phyloP scores from a whole-genome alignment of 352 stramenopile species.

The Phytophthora macrochlamydospora region DNA sequence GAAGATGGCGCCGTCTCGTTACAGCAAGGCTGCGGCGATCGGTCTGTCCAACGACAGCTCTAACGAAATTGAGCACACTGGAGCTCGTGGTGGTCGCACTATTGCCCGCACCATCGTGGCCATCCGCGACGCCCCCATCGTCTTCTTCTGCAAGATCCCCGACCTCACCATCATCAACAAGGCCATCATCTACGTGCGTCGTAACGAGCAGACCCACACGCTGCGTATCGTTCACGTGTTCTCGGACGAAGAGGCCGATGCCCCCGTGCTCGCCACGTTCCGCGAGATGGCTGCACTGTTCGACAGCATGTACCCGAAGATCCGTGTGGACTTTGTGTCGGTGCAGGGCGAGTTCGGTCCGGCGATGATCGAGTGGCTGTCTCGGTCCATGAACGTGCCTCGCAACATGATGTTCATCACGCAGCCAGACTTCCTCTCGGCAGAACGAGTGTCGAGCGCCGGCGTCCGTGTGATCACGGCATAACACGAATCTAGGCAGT shows the following conservation, averaged over 20 bases:
- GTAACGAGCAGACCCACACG: constrained; percentile 92
- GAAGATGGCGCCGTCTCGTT: constrained; percentile 61
- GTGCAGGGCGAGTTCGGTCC: constrained; percentile 63
- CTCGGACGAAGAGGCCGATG: constrained; percentile 17
- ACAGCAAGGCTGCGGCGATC: constrained; percentile 18
- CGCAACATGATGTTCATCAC: constrained; percentile 92
- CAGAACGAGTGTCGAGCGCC: constrained; percentile 74
- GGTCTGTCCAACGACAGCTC: constrained; percentile 16
- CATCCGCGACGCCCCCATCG: constrained; percentile 89
- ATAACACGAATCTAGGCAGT: constrained; percentile 14
- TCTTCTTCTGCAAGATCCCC: constrained; percentile 92
- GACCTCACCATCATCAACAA: constrained; percentile 95
- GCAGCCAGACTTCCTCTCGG: constrained; percentile 64
- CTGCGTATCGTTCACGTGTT: constrained; percentile 89
- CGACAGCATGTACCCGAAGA: constrained; percentile 86
- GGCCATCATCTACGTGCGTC: constrained; percentile 93
- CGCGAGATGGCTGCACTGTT: constrained; percentile 62
- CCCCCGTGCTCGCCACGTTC: constrained; percentile 24
- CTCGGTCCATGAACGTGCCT: constrained; percentile 59
- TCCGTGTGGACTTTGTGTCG: constrained; percentile 81
- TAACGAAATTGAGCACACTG: constrained; percentile 49
- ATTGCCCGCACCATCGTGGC: constrained; percentile 80
- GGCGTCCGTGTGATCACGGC: constrained; percentile 86
- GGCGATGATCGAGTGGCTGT: constrained; percentile 78
- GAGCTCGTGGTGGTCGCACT: constrained; percentile 76